Evolutionary conservation across 2,329 filamentous ascomycete species (phyloP).

Genomic region (Aspergillus pseudoterreus): DNA sequence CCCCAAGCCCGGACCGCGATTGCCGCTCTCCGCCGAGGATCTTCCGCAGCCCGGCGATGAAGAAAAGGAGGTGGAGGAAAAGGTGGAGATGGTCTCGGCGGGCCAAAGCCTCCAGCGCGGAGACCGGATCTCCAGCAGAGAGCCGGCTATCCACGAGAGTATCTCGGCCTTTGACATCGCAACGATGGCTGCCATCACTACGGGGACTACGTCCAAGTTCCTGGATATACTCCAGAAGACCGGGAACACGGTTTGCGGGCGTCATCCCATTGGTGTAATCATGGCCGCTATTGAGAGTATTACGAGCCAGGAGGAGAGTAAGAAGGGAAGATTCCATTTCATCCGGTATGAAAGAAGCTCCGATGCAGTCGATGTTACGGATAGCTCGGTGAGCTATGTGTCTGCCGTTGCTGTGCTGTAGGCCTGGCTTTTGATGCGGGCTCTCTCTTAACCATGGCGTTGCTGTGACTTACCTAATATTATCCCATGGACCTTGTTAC

Average conservation of each 20-base stretch:
- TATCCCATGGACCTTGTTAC: no score
- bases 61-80: constrained; percentile 21
- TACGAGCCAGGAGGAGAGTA: constrained; percentile 36
- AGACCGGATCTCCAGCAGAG: constrained; percentile 30
- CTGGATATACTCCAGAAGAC: constrained; percentile 66
- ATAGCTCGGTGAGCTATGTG: constrained; percentile 93
- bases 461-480: no score
- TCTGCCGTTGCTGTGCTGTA: constrained; percentile 80
- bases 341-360: constrained; percentile 84
- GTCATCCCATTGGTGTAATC: constrained; percentile 88
- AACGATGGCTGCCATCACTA: constrained; percentile 81
- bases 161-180: constrained; percentile 75
- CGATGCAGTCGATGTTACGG: constrained; percentile 61
- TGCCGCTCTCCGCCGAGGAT: constrained; percentile 40
- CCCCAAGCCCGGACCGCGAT: constrained; percentile 31
- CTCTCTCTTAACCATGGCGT: no score
- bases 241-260: constrained; percentile 86
- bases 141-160: constrained; percentile 70
- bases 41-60: constrained; percentile 37
- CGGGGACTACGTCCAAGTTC: constrained; percentile 68
- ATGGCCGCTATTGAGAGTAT: constrained; percentile 81
- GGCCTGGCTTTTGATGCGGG: not conserved
- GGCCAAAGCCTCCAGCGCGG: constrained; percentile 28
- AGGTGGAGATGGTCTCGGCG: constrained; percentile 25
- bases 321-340: constrained; percentile 65